A percentile compares a stretch with the other conserved stretches of the same genome.
phyloP scores from a whole-genome alignment of 2,329 filamentous ascomycete species.

The Fusarium subtropicale region DNA sequence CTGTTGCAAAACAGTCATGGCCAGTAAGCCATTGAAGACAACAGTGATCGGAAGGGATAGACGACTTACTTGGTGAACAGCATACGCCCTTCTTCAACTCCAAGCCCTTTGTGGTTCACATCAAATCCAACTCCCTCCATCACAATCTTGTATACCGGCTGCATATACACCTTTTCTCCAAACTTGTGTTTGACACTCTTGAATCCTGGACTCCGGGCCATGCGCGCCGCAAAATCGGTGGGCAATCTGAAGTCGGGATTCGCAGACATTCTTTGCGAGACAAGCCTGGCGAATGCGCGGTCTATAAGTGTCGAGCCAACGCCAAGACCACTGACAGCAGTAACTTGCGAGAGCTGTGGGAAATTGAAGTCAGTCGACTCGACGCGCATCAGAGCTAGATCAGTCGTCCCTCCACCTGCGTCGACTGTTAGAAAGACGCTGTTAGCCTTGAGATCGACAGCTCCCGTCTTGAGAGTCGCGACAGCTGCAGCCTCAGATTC shows the following conservation, averaged over 20 bases:
- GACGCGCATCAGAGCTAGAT: slow-evolving; percentile 7
- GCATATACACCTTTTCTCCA: slow-evolving; percentile 57
- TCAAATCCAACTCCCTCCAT: slow-evolving; percentile 58
- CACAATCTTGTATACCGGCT: slow-evolving; percentile 55
- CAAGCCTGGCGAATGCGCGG: slow-evolving; percentile 54
- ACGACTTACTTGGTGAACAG: slow-evolving; percentile 53
- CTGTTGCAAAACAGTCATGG: slow-evolving; percentile 40
- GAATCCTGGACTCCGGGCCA: slow-evolving; percentile 55
- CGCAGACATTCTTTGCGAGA: slow-evolving; percentile 52
- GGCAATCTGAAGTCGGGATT: slow-evolving; percentile 55
- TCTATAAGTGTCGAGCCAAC: slow-evolving; percentile 62
- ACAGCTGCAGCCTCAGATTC: slow-evolving; percentile 62
- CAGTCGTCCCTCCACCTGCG: slow-evolving; percentile 8
- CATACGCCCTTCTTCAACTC: slow-evolving; percentile 57
- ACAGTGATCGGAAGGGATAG: not conserved
- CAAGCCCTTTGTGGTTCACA: slow-evolving; percentile 53
- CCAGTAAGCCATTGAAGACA: not conserved
- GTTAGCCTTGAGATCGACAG: not conserved
- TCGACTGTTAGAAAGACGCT: slow-evolving; percentile 6
- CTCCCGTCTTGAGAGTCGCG: slow-evolving; percentile 44
- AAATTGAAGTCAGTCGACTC: not conserved
- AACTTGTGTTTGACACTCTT: slow-evolving; percentile 57
- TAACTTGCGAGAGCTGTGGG: not conserved
- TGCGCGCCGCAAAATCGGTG: slow-evolving; percentile 51
- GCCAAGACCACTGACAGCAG: not conserved